Percentiles rank a stretch among this genome's conserved stretches.
These are phyloP conservation scores for Chaetomium tenue DNA, from an alignment of 495 filamentous ascomycete genomes.

Conservation along the genomic window DNA sequence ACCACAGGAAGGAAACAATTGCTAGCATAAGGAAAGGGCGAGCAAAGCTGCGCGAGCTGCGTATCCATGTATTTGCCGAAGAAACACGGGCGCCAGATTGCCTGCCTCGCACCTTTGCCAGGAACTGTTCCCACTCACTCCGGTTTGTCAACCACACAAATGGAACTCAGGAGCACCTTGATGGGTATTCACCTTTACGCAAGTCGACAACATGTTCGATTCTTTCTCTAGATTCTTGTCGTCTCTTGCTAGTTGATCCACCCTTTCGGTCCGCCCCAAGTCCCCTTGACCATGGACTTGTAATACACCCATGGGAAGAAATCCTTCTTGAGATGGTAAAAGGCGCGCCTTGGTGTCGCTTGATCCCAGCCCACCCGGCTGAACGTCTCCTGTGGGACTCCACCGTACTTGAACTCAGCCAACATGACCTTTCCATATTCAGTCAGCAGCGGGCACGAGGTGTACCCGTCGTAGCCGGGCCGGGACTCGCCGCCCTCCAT, in stretches of 20 bases:
- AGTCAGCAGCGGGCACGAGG: conserved; percentile 65
- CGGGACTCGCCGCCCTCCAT: conserved; percentile 56
- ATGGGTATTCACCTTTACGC: no score
- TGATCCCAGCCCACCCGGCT: conserved; percentile 57
- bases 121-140: no score
- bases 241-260: conserved; percentile 32
- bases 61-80: no score
- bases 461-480: conserved; percentile 63
- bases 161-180: no score
- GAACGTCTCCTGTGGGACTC: conserved; percentile 68
- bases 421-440: conserved; percentile 66
- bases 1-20: no score
- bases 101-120: no score
- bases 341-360: conserved; percentile 52
- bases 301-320: conserved; percentile 69
- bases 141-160: no score
- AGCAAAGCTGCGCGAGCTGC: no score
- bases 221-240: neutral
- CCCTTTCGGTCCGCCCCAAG: conserved; percentile 62
- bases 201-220: neutral
- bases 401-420: conserved; percentile 73
- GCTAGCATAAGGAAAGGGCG: no score
- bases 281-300: conserved; percentile 58
- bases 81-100: no score
- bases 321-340: conserved; percentile 68